Base-by-base conservation (phyloP, 2,329 filamentous ascomycete species). In the Peltaster fructicola region DNA sequence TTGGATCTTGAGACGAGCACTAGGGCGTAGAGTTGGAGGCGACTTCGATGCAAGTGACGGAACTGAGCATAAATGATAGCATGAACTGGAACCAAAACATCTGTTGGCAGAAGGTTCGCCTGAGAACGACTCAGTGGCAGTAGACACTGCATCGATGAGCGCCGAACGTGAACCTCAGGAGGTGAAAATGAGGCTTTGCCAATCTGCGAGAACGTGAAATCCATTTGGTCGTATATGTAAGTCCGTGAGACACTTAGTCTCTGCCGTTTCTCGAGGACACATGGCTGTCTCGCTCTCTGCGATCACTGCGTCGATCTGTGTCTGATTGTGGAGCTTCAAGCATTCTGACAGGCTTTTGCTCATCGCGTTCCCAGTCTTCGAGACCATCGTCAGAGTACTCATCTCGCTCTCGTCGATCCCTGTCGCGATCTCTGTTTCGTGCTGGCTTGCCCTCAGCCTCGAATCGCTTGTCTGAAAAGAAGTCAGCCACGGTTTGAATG, bases 1-100 rank as follows among this genome's bases (percentile, higher is more conserved):
- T 29, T 58, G 53, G 54, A 53, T 56, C 30, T 25, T 54, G 27
- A 44, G 50, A 25, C 36, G 53, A 20, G 50, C 49, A 13, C 36
- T 56, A 36, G 50, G 50, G 14, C 41, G 46, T 25, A 37, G 50
- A 25, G 29, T 28, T 19, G 40, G 36, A 22, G 47, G 38, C 25
- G 43, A 44, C 14, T 52, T 39, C 42, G 43, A 41, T 28, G 34
- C 34, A 28, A 44, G 45, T 37, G 26, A 19, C 5, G 50, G 51
- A 19, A 53, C 47, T 10, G 51, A 53, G 33, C n/a, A 28, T 23
- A 7, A 24, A 7, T 10, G n/a, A n/a, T n/a, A n/a, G n/a, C n/a
- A n/a, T n/a, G n/a, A n/a, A n/a, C n/a, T n/a, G n/a, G n/a, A n/a
- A n/a, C n/a, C n/a, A n/a, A n/a, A n/a, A n/a, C n/a, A n/a, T n/a